Percentiles rank a stretch among this genome's conserved stretches.
Evolutionary conservation across 306 rosid genomes (phyloP).

Genomic region (Glycine latifolia): DNA sequence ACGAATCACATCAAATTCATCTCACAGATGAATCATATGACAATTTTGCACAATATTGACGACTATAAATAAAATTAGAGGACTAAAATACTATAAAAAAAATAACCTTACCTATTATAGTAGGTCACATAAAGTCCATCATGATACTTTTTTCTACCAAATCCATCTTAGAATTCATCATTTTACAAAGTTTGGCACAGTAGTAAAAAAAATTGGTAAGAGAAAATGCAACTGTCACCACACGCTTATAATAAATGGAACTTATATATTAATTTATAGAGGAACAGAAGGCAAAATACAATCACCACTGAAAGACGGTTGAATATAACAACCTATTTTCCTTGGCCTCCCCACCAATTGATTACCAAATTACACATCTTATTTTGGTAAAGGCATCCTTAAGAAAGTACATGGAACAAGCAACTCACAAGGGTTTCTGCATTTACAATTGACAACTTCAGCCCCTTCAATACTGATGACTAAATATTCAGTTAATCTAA

Average conservation of each 20-base stretch:
- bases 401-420: conserved; percentile 31
- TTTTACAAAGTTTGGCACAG: neutral
- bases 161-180: neutral
- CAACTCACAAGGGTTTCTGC: conserved; percentile 51
- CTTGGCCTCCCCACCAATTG: conserved; percentile 31
- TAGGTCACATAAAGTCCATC: neutral
- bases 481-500: conserved; percentile 35
- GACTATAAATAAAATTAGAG: neutral
- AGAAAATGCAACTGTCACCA: neutral
- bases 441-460: conserved; percentile 48
- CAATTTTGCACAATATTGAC: neutral
- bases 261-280: conserved; percentile 1
- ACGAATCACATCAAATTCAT: neutral
- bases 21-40: neutral
- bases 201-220: neutral
- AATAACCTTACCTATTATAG: too few species aligned
- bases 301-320: neutral
- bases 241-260: neutral
- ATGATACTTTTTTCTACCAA: neutral
- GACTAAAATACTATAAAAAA: neutral
- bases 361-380: conserved; percentile 15
- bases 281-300: conserved; percentile 16
- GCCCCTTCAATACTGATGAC: conserved; percentile 12
- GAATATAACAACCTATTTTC: conserved; percentile 40
- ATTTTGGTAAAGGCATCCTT: conserved; percentile 31